Base-by-base conservation (phyloP, 495 filamentous ascomycete species). In the Penicillium salamii region DNA sequence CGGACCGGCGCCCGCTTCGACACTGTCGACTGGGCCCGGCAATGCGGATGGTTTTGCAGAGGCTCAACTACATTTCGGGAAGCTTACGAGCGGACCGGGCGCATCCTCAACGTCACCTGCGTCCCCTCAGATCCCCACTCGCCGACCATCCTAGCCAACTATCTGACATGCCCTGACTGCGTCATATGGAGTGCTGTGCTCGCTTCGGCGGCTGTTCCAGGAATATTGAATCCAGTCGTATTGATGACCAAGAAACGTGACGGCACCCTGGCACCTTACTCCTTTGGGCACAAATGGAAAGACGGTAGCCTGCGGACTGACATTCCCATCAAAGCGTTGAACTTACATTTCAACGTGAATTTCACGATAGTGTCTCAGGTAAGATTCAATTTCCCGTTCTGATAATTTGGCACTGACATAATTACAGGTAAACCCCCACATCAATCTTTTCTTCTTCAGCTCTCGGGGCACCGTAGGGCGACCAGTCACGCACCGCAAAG, bases 391-490 rank as follows among this genome's bases (percentile, higher is more conserved):
- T 32, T 1, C 35, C 13, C 34, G 35, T 17, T 50, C 43, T 41
- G 8, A 23, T 43, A 0, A 21, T 33, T 23, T 46, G 21, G 11
- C 23, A 47, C 54, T 62, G 33, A 65, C 40, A 28, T 11, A 15
- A 3, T 6, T 41, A 31, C 20, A 74, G 70, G 92, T 97, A 24
- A 98, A 98, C 63, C 93, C 95, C 1, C 93, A 97, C 63, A 88
- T 98, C 68, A 97, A 95, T 58, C 81, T 97, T 14, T 97, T 98
- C 78, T 97, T 98, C 76, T 98, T 97, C 75, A 92, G 87, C 24
- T 91, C 90, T 3, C 82, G 95, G 29, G 93, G 93, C 12, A 83
- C 86, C 1, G 90, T 97, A 34, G 93, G 93, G 26, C 83, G 88
- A 19, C 93, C 93, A 20, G 93, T 98, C 28, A 97, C 93, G 0